A percentile compares a stretch with the other conserved stretches of the same genome.
Evolutionary conservation across 116 monocot species (phyloP).

Genomic region (Phalaenopsis hybrid): DNA sequence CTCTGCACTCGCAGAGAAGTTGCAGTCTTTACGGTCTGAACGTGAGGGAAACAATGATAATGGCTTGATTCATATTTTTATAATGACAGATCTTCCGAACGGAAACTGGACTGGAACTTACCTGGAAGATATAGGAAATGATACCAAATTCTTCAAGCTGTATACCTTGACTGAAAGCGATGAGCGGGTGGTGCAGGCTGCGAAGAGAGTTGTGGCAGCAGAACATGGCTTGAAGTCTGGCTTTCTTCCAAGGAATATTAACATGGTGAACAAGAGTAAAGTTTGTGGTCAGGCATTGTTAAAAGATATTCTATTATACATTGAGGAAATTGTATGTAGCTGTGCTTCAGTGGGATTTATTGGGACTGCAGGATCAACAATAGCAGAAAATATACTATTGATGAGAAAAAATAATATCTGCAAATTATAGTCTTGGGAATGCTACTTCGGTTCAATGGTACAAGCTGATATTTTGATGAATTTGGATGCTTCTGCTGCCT

Average conservation of each 20-base stretch:
- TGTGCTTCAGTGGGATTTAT: conserved; percentile 90
- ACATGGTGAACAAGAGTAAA: neutral
- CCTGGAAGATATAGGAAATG: conserved; percentile 40
- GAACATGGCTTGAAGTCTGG: conserved; percentile 44
- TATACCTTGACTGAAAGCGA: conserved; percentile 49
- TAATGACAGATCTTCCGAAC: conserved; percentile 86
- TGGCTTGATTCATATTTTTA: conserved; percentile 57
- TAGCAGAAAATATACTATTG: conserved; percentile 62
- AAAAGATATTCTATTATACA: conserved; percentile 66
- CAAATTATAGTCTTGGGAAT: conserved; percentile 13
- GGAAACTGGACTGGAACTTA: conserved; percentile 77
- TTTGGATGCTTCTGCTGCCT: too few relatives aligned
- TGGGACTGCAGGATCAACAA: conserved; percentile 89
- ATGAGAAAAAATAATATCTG: conserved; percentile 70
- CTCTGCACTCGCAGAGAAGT: conserved; percentile 48
- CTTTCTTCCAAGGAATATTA: conserved; percentile 19
- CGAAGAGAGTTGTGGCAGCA: conserved; percentile 43
- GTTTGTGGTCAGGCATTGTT: conserved; percentile 20
- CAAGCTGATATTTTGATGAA: too few relatives aligned
- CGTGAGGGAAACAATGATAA: conserved; percentile 9
- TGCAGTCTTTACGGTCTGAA: conserved; percentile 39
- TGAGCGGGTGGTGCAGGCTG: conserved; percentile 38
- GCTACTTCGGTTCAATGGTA: too few relatives aligned
- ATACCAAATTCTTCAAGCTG: conserved; percentile 38
- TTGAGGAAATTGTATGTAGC: conserved; percentile 78